A percentile compares a stretch with the other conserved stretches of the same genome.
Conservation (phyloP, 129 eudicot genomes). For the Sambucus nigra region DNA sequence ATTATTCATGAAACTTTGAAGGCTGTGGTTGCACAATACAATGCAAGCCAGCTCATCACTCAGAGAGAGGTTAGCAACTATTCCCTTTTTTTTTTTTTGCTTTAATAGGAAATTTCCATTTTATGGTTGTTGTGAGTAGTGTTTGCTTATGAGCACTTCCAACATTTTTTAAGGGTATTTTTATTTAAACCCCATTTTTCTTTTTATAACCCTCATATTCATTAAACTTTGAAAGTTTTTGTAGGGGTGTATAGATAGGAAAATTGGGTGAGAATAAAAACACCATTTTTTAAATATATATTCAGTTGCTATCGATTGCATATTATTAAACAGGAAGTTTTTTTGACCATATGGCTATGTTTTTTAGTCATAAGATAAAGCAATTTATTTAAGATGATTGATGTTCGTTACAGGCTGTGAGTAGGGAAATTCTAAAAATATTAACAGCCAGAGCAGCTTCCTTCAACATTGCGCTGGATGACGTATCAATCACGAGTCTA, state of each 20-base stretch:
- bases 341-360: neutral
- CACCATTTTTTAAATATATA: too few species aligned
- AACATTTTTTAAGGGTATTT: neutral
- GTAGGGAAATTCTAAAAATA: slow-evolving; percentile 50
- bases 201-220: too few species aligned
- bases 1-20: slow-evolving; percentile 51
- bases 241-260: too few species aligned
- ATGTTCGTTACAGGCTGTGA: slow-evolving; percentile 31
- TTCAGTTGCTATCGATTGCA: too few species aligned
- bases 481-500: slow-evolving; percentile 51
- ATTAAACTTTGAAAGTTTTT: too few species aligned
- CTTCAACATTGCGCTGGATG: slow-evolving; percentile 54
- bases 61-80: slow-evolving; percentile 41
- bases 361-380: neutral
- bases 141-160: neutral
- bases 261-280: too few species aligned
- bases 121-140: neutral
- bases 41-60: slow-evolving; percentile 56
- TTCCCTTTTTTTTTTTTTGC: too few species aligned
- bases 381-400: neutral
- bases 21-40: slow-evolving; percentile 59
- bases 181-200: too few species aligned
- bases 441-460: slow-evolving; percentile 37
- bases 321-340: too few species aligned
- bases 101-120: neutral